A percentile compares a stretch with the other conserved stretches of the same genome.
Conservation (phyloP, 331 rosid species). For the Quercus tomentella region DNA sequence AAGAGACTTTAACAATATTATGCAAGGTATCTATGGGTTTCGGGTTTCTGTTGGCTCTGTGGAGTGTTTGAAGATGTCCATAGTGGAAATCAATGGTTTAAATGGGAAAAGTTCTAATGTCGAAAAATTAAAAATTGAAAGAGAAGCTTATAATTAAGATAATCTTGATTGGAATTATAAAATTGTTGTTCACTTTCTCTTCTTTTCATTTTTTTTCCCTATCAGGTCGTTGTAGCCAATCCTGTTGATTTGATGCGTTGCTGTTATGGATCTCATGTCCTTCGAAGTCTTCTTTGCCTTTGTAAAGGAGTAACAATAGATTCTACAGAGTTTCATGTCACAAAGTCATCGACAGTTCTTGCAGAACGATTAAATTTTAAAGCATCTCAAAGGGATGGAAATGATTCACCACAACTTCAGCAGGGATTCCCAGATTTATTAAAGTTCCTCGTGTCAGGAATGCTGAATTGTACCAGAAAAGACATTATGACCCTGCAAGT, state of each 20-base stretch:
- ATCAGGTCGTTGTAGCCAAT: slow-evolving; percentile 59
- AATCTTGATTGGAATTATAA: neutral
- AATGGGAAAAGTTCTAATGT: neutral
- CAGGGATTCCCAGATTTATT: slow-evolving; percentile 69
- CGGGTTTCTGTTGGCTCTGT: neutral
- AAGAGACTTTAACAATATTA: slow-evolving; percentile 57
- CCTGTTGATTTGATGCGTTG: slow-evolving; percentile 65
- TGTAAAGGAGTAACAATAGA: slow-evolving; percentile 66
- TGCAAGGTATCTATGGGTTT: slow-evolving; percentile 50
- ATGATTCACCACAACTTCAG: slow-evolving; percentile 25
- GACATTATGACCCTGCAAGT: slow-evolving; percentile 47
- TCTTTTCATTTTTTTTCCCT: slow-evolving; percentile 4
- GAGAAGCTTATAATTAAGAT: neutral
- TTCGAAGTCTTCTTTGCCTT: slow-evolving; percentile 77
- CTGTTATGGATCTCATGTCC: slow-evolving; percentile 88
- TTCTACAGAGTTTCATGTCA: slow-evolving; percentile 37
- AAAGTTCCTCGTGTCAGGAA: slow-evolving; percentile 55
- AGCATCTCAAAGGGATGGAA: slow-evolving; percentile 34
- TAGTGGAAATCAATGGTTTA: neutral
- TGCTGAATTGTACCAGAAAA: slow-evolving; percentile 42
- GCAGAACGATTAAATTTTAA: slow-evolving; percentile 66
- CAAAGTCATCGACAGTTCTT: slow-evolving; percentile 49
- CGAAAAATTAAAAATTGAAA: too few species aligned
- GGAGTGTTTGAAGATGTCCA: neutral
- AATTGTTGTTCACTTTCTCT: neutral